phyloP scores from a whole-genome alignment of 371 early-diverging fungal species.

The Batrachochytrium dendrobatidis region DNA sequence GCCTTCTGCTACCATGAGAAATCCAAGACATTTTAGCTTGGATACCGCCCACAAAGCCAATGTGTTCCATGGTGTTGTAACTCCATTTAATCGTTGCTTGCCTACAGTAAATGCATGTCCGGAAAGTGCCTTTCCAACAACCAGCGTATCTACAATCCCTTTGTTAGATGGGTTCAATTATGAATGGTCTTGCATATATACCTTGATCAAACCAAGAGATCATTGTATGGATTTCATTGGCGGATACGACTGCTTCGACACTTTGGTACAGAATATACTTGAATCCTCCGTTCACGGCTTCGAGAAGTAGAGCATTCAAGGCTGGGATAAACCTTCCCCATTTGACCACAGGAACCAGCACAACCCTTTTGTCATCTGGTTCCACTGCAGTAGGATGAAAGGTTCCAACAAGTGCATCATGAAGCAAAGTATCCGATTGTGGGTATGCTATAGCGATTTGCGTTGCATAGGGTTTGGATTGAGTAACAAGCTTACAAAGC shows the following conservation, averaged over 20 bases:
- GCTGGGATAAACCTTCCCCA: constrained; percentile 14
- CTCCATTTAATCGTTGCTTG: neutral
- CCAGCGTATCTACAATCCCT: constrained; percentile 9
- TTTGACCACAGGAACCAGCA: neutral
- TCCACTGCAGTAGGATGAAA: neutral
- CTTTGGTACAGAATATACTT: neutral
- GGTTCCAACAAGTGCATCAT: neutral
- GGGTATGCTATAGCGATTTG: neutral
- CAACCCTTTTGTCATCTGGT: neutral
- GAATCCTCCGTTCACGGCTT: constrained; percentile 1
- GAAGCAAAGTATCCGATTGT: neutral
- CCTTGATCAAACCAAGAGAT: too few relatives aligned
- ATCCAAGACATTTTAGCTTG: constrained; percentile 10
- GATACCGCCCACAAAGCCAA: constrained; percentile 10
- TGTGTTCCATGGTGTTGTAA: constrained; percentile 17
- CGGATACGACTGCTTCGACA: neutral
- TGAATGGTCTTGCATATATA: neutral
- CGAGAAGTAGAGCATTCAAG: constrained; percentile 3
- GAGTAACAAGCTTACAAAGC: neutral
- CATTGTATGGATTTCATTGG: constrained; percentile 7
- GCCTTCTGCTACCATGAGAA: constrained; percentile 16
- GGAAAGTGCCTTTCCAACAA: constrained; percentile 11
- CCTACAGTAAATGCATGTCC: constrained; percentile 7
- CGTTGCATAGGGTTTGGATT: neutral
- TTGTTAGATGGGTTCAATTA: too few relatives aligned